Evolutionary conservation across 73 alveolate genomes (phyloP).

Genomic region (Uronychia binucleata): DNA sequence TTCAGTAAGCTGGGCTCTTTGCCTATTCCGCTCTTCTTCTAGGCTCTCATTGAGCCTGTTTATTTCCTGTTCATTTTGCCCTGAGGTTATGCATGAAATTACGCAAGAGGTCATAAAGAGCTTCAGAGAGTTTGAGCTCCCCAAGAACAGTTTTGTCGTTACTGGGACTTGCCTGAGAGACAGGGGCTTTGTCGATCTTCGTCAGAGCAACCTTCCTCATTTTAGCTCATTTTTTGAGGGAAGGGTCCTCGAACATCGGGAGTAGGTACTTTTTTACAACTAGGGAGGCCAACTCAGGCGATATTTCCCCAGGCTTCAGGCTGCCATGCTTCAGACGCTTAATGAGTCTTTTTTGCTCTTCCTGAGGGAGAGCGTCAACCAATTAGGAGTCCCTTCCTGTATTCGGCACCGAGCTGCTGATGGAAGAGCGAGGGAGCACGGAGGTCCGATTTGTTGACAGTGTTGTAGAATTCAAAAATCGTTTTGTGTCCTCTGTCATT

Average conservation of each 20-base stretch:
- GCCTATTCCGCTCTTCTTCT: slow-evolving; percentile 1
- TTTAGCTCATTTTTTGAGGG: too few species aligned
- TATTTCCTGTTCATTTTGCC: not conserved
- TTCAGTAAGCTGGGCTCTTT: not conserved
- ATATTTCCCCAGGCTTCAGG: not conserved
- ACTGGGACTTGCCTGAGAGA: not conserved
- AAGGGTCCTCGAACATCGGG: slow-evolving; percentile 57
- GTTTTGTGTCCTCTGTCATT: too few species aligned
- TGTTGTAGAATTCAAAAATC: not conserved
- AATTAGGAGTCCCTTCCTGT: not conserved
- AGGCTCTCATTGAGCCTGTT: slow-evolving; percentile 11
- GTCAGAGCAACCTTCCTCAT: not conserved
- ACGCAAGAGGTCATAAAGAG: slow-evolving; percentile 16
- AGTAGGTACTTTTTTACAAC: slow-evolving; percentile 44
- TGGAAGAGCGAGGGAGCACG: not conserved
- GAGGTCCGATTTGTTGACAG: too few species aligned
- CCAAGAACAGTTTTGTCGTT: slow-evolving; percentile 26
- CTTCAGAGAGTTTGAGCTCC: slow-evolving; percentile 58
- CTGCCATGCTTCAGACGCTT: not conserved
- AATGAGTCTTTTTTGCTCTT: not conserved
- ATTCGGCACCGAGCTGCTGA: not conserved
- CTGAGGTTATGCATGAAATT: slow-evolving; percentile 5
- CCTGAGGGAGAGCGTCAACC: not conserved
- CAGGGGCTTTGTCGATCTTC: not conserved
- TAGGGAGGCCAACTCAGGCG: slow-evolving; percentile 30